Base-by-base conservation (phyloP, 371 early-diverging fungal genomes). In the Mortierella sp. region DNA sequence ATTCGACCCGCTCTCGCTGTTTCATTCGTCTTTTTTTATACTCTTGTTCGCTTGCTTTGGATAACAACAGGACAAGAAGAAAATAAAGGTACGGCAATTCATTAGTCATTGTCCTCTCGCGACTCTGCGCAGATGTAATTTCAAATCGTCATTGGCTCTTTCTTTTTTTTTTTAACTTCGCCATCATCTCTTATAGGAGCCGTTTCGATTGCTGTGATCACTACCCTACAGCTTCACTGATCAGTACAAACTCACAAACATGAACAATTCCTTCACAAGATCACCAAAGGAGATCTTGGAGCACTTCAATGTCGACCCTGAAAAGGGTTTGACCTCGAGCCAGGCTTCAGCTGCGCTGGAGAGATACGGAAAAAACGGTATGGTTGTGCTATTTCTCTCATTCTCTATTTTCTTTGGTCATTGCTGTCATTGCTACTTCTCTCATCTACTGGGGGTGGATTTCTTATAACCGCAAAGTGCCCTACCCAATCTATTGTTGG, bases 331-430 rank as follows among this genome's bases (percentile, higher is more conserved):
- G 55, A 85, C 86, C n/a, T 63, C 79, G 15, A 73, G 66, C 22
- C 92, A 94, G 75, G 92, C 90, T 10, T 61, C 75, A n/a, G 84
- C 86, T 57, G 78, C 86, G 51, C 82, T 85, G 37, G 77, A 86
- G 34, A 85, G 89, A 72, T 88, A 89, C 70, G 96, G 96, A 64
- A 86, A 74, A 42, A 96, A 96, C 81, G 94, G 95, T 93, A 91
- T 64, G 83, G 19, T n/a, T 37, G 63, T 51, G 28, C 43, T 37
- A 1, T 37, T 13, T 55, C 40, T 8, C 23, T 8, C 19, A 22
- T 22, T 22, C 47, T 17, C 28, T 45, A 26, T 23, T 8, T 28
- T 53, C 28, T 19, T 28, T 13, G 2, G 28, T 53, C 53, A 23
- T 53, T 19, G 49, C 19, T 1, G 49, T 23, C 32, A 23, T 45